These are phyloP conservation scores for Rosa chinensis DNA, from an alignment of 306 rosid genomes.

Conservation along the genomic window DNA sequence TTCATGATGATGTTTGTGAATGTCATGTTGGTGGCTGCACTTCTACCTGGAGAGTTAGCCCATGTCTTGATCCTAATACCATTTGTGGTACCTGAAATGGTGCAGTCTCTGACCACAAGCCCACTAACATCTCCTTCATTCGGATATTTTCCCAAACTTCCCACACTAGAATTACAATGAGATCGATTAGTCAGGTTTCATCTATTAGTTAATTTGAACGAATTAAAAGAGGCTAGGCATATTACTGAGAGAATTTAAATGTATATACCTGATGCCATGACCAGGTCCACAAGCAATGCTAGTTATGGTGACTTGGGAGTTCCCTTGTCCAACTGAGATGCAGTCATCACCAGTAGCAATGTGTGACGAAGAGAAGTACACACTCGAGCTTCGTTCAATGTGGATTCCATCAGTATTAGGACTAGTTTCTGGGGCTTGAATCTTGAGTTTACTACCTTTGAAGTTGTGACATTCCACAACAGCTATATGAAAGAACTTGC, in stretches of 20 bases:
- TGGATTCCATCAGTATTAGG: constrained; percentile 59
- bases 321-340: constrained; percentile 52
- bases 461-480: constrained; percentile 47
- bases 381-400: constrained; percentile 38
- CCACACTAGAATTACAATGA: constrained; percentile 27
- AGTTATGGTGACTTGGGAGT: constrained; percentile 39
- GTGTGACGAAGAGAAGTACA: constrained; percentile 31
- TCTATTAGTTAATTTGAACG: neutral
- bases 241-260: neutral
- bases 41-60: constrained; percentile 47
- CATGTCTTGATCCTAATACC: constrained; percentile 56
- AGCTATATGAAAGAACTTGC: constrained; percentile 56
- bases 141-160: constrained; percentile 51
- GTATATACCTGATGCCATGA: constrained; percentile 46
- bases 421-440: constrained; percentile 40
- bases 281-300: constrained; percentile 50
- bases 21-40: constrained; percentile 49
- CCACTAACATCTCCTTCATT: constrained; percentile 48
- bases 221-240: neutral
- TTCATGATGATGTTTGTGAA: constrained; percentile 49
- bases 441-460: constrained; percentile 42
- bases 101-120: constrained; percentile 39
- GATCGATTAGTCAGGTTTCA: neutral
- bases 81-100: constrained; percentile 42
- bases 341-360: constrained; percentile 51